Evolutionary conservation across 768 basidiomycete genomes (phyloP).

Genomic region (Kwoniella sp.): DNA sequence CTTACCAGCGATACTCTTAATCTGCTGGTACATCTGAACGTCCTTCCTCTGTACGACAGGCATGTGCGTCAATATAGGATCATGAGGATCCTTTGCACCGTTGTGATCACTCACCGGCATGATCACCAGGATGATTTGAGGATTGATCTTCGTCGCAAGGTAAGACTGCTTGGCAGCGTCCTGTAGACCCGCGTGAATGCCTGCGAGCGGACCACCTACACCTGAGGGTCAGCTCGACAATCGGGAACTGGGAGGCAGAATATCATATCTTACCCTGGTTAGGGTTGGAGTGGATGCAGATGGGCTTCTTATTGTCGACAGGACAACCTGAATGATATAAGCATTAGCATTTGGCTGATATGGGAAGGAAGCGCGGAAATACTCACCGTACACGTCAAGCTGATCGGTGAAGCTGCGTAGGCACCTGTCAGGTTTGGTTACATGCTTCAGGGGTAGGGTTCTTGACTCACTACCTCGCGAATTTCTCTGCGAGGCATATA

Average conservation of each 20-base stretch:
- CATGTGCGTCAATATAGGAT: background rate
- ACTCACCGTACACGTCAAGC: conserved; percentile 18
- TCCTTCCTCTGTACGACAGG: conserved; percentile 35
- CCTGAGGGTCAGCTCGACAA: background rate
- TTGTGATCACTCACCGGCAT: conserved; percentile 40
- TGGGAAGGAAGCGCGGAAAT: background rate
- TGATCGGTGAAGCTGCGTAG: conserved; percentile 20
- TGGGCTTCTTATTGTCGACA: conserved; percentile 40
- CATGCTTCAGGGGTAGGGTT: too few relatives aligned
- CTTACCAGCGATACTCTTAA: conserved; percentile 39
- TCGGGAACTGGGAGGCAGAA: background rate
- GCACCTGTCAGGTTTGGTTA: background rate
- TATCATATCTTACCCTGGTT: conserved; percentile 5
- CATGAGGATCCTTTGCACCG: background rate
- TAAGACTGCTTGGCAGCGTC: conserved; percentile 40
- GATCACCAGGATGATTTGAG: conserved; percentile 51
- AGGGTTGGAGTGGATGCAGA: conserved; percentile 31
- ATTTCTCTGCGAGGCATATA: conserved; percentile 24
- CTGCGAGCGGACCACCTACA: conserved; percentile 15
- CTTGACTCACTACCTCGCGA: conserved; percentile 23
- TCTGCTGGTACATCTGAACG: conserved; percentile 36
- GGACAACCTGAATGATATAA: conserved; percentile 22
- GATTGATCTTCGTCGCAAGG: conserved; percentile 35
- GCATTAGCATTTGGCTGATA: conserved; percentile 5
- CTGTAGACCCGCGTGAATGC: conserved; percentile 37